Conservation (phyloP, 2,329 filamentous ascomycete species). For the Nemania sp. region DNA sequence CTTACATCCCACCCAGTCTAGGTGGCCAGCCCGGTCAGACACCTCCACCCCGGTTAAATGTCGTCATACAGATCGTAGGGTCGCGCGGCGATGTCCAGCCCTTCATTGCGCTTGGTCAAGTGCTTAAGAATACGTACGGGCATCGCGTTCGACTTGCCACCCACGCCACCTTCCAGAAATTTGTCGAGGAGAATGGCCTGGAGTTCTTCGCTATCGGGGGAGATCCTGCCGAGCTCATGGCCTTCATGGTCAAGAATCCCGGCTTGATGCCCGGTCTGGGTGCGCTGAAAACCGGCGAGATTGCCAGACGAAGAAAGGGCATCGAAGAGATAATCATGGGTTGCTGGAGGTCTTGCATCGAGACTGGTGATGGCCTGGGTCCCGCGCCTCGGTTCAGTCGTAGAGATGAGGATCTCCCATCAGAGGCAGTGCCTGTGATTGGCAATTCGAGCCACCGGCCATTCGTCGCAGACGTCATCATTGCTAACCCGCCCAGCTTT, state of each 20-base stretch:
- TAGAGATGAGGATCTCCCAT: conserved; percentile 27
- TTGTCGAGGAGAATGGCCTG: conserved; percentile 56
- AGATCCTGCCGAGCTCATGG: conserved; percentile 55
- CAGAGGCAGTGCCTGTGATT: conserved; percentile 21
- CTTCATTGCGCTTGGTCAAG: conserved; percentile 60
- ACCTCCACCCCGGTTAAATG: conserved; percentile 49
- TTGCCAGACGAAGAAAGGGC: conserved; percentile 67
- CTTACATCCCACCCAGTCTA: conserved; percentile 74
- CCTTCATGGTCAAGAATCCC: conserved; percentile 77
- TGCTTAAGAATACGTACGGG: conserved; percentile 51
- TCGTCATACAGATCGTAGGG: conserved; percentile 60
- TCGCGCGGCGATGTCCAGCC: conserved; percentile 61
- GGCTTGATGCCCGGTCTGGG: conserved; percentile 74
- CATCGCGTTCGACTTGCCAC: conserved; percentile 63
- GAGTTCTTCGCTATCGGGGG: conserved; percentile 64
- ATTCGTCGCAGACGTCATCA: conserved; percentile 43
- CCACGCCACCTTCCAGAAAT: conserved; percentile 57
- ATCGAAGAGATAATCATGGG: conserved; percentile 72
- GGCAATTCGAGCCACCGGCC: conserved; percentile 33
- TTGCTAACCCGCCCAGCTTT: conserved; percentile 68
- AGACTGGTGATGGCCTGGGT: conserved; percentile 65
- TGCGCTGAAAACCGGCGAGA: conserved; percentile 67
- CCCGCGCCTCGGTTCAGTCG: conserved; percentile 48
- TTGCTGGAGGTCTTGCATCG: conserved; percentile 76
- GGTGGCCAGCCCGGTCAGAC: conserved; percentile 62